A percentile compares a stretch with the other conserved stretches of the same genome.
Evolutionary conservation across 352 stramenopile genomes (phyloP).

Genomic region (Paralagenidium karlingii): DNA sequence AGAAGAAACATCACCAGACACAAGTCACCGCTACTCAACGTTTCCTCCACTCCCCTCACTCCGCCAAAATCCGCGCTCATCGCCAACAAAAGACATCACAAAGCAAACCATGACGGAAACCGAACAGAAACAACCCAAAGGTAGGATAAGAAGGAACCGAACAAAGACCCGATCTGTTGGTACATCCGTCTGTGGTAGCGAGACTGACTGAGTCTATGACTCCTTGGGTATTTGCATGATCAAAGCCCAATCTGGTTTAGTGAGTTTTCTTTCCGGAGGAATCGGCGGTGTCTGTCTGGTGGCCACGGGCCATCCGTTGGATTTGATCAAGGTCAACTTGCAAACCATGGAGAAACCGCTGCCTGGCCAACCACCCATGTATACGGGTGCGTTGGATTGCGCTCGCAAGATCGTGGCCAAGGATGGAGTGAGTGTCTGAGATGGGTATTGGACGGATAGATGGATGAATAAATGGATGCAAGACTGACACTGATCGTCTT

Average conservation of each 20-base stretch:
- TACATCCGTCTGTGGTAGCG: slow-evolving; percentile 95
- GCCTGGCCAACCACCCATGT: slow-evolving; percentile 47
- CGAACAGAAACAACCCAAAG: slow-evolving; percentile 13
- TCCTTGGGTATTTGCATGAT: too few species aligned
- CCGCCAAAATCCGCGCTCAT: too few species aligned
- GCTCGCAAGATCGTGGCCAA: slow-evolving; percentile 86
- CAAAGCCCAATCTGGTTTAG: slow-evolving; percentile 83
- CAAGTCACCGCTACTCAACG: too few species aligned
- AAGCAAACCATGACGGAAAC: too few species aligned
- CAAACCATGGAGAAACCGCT: slow-evolving; percentile 78
- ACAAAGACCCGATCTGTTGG: slow-evolving; percentile 88
- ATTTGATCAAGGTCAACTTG: slow-evolving; percentile 94
- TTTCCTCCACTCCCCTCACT: too few species aligned
- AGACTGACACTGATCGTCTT: slow-evolving; percentile 85
- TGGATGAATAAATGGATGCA: not conserved
- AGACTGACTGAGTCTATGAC: too few species aligned
- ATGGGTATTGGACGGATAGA: slow-evolving; percentile 61
- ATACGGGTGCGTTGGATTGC: slow-evolving; percentile 83
- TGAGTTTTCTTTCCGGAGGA: slow-evolving; percentile 91
- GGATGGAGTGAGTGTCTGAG: slow-evolving; percentile 87
- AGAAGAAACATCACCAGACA: too few species aligned
- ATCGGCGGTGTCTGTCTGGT: slow-evolving; percentile 90
- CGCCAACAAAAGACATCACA: too few species aligned
- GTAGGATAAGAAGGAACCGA: slow-evolving; percentile 9
- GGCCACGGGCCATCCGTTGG: slow-evolving; percentile 88